Base-by-base conservation (phyloP, 768 basidiomycete species). In the Boletellus emodensis region DNA sequence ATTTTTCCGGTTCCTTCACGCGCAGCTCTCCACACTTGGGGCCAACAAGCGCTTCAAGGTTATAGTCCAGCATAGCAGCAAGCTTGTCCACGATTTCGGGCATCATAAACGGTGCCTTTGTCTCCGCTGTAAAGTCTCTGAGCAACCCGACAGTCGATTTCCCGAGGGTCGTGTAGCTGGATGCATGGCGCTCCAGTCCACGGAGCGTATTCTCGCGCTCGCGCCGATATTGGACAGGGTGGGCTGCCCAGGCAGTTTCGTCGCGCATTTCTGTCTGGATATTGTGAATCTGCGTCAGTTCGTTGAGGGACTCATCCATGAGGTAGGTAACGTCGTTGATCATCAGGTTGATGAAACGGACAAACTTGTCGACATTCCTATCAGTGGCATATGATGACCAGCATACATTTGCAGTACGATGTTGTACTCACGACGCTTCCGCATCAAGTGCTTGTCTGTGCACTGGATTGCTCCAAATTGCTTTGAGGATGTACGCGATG, bases 291-390 rank as follows among this genome's bases (percentile, higher is more conserved):
- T 95, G 90, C 11, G 83, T 77, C 44, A 99, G 77, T 55, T 94
- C 90, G 59, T 83, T 83, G 42, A 98, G 76, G 9, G 93, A 95
- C 62, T 99, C 96, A 65, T 98, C 94, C 80, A 99, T 85, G 46
- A 97, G 87, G 69, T 94, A 98, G 9, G 95, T 98, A 48, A 95
- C 93, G 61, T 99, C 96, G 77, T 96, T 97, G 75, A 98, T 96
- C 83, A 98, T 89, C 60, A 97, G 75, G 71, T 99, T 98, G 72
- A 94, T 81, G 67, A 99, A 98, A 49, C 86, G 85, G 46, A 98
- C 85, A 66, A 98, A 98, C 69, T 90, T 88, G 59, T 96, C 92
- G 42, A 90, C 85, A 63, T 92, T 82, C 55, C 90, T 94, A 24
- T 41, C 35, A 44, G 47, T 50, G 35, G 55, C 20, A 5, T 12